Evolutionary conservation across 2,329 filamentous ascomycete species (phyloP), one percentile per base, ranked within the genome.

Genomic region (Ascosphaera aggregata): DNA sequence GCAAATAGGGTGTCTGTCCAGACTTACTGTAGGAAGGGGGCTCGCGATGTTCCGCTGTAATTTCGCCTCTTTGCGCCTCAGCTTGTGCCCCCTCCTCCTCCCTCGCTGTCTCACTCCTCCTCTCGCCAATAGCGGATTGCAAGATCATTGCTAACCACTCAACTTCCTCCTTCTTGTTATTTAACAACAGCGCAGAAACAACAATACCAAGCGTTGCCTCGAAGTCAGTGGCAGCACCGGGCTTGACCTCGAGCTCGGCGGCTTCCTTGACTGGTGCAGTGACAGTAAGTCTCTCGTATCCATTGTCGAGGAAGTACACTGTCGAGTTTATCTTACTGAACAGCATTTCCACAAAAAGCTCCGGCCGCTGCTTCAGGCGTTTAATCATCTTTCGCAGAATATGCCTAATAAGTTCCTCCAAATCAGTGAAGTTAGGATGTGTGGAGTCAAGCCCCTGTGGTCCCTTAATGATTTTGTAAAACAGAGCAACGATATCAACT

Each of bases 381-480:
- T 79, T 84, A 40, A 81, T 67, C 45, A 86, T 77, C 50, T 76
- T 77, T 47, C 76, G 74, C 45, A 94, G 69, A 31, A 95, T 67
- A 49, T 94, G 85, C 54, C 76, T 78, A 3, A 81, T 70, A 27
- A 98, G 65, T 48, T 92, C 81, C 50, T 92, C 78, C 82, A 86
- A 95, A 48, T 98, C 89, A 48, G 73, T 79, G 59, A 71, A 92
- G 42, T 71, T 66, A n/a, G 66, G 54, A 9, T 68, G 70, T 15
- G 66, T 65, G 24, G 66, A 67, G 50, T 85, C 74, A 22, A 95
- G 60, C 1, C 77, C 71, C 42, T 80, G 71, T 0, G 81, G 80
- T 0, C 86, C 86, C 54, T 91, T 91, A 55, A 95, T 78, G 73
- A 98, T 85, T 51, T 73, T 77, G 52, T 93, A 75, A 38, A 98